These are phyloP conservation scores for Fusarium setosum DNA, from an alignment of 2,329 filamentous ascomycete genomes.

Conservation along the genomic window DNA sequence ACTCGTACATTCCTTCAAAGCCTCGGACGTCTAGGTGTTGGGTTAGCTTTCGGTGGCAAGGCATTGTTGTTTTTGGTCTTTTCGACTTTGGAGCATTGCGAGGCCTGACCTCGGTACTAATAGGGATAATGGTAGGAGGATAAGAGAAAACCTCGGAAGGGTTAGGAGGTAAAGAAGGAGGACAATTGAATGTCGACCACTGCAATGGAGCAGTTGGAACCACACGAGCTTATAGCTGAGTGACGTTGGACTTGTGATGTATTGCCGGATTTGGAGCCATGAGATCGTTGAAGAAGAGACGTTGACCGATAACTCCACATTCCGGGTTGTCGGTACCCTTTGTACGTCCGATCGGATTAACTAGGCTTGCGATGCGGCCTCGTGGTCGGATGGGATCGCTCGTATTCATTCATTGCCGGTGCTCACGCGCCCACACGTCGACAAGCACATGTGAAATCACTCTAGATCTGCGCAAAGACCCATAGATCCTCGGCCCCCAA, in stretches of 20 bases:
- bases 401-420: conserved; percentile 28
- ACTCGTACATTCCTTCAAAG: conserved; percentile 39
- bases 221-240: not conserved
- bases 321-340: conserved; percentile 12
- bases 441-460: conserved; percentile 30
- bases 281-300: not conserved
- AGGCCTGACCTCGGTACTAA: conserved; percentile 31
- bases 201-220: conserved; percentile 25
- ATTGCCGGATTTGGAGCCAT: not conserved
- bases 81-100: conserved; percentile 13
- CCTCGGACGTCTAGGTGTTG: conserved; percentile 43
- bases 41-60: conserved; percentile 35
- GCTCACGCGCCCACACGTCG: conserved; percentile 33
- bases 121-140: conserved; percentile 31
- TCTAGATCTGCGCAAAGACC: conserved; percentile 9
- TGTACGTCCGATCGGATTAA: conserved; percentile 24
- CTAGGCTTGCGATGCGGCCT: not conserved
- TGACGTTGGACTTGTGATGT: not conserved
- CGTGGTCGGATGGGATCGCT: conserved; percentile 15
- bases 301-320: conserved; percentile 30
- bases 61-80: conserved; percentile 29
- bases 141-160: not conserved
- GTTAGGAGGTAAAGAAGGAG: conserved; percentile 4
- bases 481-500: conserved; percentile 35
- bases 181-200: conserved; percentile 24